These are phyloP conservation scores for Fragaria nilgerrensis DNA, from an alignment of 306 rosid species.

Conservation along the genomic window DNA sequence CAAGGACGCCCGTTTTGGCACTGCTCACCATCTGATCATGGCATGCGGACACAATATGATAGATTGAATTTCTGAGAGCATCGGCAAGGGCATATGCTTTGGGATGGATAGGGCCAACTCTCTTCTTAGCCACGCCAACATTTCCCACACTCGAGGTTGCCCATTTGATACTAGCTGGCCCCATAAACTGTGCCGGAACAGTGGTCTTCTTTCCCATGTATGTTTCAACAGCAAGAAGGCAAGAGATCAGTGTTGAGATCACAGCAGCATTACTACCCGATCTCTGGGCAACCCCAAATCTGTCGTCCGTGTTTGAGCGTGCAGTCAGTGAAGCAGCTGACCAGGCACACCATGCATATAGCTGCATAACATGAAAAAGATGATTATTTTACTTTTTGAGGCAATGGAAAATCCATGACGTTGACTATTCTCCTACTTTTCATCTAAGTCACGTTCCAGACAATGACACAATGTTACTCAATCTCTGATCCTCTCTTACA, in stretches of 20 bases:
- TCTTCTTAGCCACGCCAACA: slow-evolving; percentile 49
- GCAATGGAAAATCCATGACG: neutral
- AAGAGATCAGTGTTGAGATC: slow-evolving; percentile 67
- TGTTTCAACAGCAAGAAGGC: slow-evolving; percentile 84
- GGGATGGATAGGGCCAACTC: slow-evolving; percentile 57
- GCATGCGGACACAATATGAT: slow-evolving; percentile 73
- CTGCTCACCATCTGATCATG: slow-evolving; percentile 78
- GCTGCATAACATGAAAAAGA: slow-evolving; percentile 35
- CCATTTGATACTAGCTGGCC: slow-evolving; percentile 82
- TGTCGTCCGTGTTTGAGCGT: slow-evolving; percentile 65
- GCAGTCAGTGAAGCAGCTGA: slow-evolving; percentile 70
- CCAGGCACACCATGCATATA: slow-evolving; percentile 81
- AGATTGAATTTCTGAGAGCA: slow-evolving; percentile 70
- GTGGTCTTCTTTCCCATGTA: slow-evolving; percentile 90
- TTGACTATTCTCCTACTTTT: neutral
- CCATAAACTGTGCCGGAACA: slow-evolving; percentile 62
- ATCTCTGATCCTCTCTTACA: neutral
- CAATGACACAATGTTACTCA: neutral
- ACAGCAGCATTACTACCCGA: slow-evolving; percentile 84
- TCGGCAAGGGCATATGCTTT: slow-evolving; percentile 87
- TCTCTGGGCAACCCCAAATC: slow-evolving; percentile 86
- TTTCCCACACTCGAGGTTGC: slow-evolving; percentile 58
- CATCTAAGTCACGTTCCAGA: neutral
- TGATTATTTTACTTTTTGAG: neutral
- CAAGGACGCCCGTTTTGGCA: slow-evolving; percentile 69